Percentiles rank a stretch among this genome's conserved stretches.
These are phyloP conservation scores for Cladosporium sp. DNA, from an alignment of 2,329 filamentous ascomycete species.

Conservation along the genomic window DNA sequence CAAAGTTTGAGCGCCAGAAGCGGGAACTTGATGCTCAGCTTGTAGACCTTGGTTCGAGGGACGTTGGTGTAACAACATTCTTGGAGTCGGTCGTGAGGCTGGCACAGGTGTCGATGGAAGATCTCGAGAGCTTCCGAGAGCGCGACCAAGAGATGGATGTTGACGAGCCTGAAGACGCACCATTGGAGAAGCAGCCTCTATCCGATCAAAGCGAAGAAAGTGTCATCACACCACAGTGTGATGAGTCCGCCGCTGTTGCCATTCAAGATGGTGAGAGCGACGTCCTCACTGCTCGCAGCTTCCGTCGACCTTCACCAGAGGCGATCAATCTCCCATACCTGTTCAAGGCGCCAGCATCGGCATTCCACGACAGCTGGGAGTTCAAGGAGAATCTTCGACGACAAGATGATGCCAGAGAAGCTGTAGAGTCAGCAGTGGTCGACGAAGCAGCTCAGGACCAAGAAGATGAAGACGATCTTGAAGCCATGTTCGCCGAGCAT, in stretches of 20 bases:
- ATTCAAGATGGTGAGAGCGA: conserved; percentile 30
- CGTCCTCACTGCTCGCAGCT: conserved; percentile 21
- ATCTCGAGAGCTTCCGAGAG: conserved; percentile 31
- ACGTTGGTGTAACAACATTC: conserved; percentile 46
- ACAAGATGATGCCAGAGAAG: conserved; percentile 37
- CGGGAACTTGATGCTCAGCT: conserved; percentile 45
- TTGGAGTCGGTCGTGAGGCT: conserved; percentile 47
- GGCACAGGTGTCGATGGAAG: conserved; percentile 38
- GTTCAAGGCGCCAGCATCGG: conserved; percentile 36
- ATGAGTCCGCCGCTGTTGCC: conserved; percentile 27
- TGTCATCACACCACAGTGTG: conserved; percentile 36
- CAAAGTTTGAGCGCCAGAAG: conserved; percentile 49
- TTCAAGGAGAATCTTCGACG: conserved; percentile 40
- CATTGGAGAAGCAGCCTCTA: conserved; percentile 21
- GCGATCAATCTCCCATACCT: conserved; percentile 48
- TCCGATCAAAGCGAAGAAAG: conserved; percentile 35
- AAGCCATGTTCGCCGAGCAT: conserved; percentile 37
- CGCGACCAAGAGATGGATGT: conserved; percentile 31
- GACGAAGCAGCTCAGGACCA: conserved; percentile 31
- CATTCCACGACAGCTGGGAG: conserved; percentile 43
- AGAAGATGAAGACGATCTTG: conserved; percentile 32
- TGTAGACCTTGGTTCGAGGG: conserved; percentile 44
- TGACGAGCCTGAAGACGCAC: conserved; percentile 23
- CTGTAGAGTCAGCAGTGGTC: conserved; percentile 35
- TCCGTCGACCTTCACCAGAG: conserved; percentile 42